Evolutionary conservation across 495 filamentous ascomycete genomes (phyloP).

Genomic region (Letharia lupina): DNA sequence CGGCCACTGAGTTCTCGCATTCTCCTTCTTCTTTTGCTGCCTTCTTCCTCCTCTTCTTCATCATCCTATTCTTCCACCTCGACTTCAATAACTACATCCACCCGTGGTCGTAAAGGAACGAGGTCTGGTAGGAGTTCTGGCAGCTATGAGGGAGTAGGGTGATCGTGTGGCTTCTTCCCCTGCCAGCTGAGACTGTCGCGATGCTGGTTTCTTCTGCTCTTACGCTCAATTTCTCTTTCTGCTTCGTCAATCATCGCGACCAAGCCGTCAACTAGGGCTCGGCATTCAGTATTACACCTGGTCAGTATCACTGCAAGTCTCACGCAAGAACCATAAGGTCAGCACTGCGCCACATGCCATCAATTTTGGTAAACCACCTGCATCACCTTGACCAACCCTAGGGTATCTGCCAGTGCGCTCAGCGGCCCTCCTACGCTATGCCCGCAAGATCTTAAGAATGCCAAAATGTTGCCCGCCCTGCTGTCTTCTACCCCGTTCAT

Average conservation of each 20-base stretch:
- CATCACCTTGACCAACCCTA: not conserved
- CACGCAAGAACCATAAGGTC: not conserved
- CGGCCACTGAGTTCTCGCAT: constrained; percentile 8
- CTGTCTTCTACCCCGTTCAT: not conserved
- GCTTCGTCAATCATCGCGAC: not conserved
- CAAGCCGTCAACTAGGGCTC: not conserved
- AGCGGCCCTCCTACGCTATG: not conserved
- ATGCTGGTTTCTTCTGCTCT: not conserved
- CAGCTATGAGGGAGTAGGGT: not conserved
- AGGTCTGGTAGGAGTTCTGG: not conserved
- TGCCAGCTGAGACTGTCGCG: not conserved
- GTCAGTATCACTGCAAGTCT: constrained; percentile 1
- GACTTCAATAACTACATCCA: not conserved
- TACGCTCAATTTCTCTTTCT: not conserved
- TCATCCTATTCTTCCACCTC: not conserved
- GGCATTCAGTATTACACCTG: not conserved
- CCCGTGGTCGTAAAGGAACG: no score
- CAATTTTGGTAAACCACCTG: not conserved
- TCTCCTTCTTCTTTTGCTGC: not conserved
- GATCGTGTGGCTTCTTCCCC: not conserved
- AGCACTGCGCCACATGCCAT: not conserved
- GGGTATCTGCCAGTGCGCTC: not conserved
- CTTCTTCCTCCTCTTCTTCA: not conserved
- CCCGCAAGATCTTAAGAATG: not conserved
- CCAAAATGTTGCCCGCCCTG: not conserved